Base-by-base conservation (phyloP, 2,329 filamentous ascomycete species). In the Fusarium sp. region DNA sequence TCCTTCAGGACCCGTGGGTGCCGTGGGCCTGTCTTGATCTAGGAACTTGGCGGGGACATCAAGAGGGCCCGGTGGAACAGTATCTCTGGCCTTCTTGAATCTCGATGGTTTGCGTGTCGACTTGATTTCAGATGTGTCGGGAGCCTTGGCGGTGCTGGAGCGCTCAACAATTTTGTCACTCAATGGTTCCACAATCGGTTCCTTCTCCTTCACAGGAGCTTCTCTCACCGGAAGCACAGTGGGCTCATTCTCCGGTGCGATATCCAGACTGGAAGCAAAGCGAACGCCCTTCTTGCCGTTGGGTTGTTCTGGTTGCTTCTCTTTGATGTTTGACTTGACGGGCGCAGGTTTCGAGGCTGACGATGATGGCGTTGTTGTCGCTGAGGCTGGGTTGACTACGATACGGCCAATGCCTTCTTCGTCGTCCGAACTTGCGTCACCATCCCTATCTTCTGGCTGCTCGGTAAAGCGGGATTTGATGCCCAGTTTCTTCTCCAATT, bases 401-500 rank as follows among this genome's bases (percentile, higher is more conserved):
- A 89, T 88, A 16, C 87, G 88, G 15, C 90, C 88, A 65, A 92
- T 88, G 48, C 87, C 85, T 69, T 89, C 85, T 70, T 89, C 81
- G 20, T 83, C 80, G 18, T 83, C 80, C 2, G 66, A 66, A 50
- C 61, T 67, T 12, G 72, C 63, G 16, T 82, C 79, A 12, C 82
- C 82, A 16, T 82, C 80, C 4, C 83, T 81, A 6, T 82, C 59
- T 86, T 89, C 77, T 88, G 70, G 63, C 38, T 74, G 60, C 22
- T 91, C 78, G 86, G 81, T 83, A 53, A 84, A 85, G 20, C 83
- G 82, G 7, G 85, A 85, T 70, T 84, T 88, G 71, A 91, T 88
- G n/a, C 86, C 87, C 1, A 98, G 86, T 71, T 91, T 92, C 78
- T 91, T 87, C 81, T 98, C 93, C 9, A 99, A 85, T 73, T 95